Percentiles rank a stretch among this genome's conserved stretches.
phyloP scores from a whole-genome alignment of 352 stramenopile genomes.

The Phytophthora hybrid region DNA sequence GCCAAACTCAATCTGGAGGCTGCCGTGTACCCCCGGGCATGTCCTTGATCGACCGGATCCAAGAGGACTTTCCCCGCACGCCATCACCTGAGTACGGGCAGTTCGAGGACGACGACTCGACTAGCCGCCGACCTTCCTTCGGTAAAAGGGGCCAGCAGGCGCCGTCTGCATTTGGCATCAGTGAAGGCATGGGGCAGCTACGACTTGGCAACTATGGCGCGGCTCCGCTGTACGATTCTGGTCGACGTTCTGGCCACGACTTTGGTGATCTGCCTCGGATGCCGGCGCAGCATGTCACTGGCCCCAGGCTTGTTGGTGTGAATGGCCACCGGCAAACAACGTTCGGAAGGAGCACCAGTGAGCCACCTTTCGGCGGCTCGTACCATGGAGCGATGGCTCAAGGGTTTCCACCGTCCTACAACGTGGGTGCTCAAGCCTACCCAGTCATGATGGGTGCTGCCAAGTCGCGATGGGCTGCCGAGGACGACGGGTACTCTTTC shows the following conservation, averaged over 20 bases:
- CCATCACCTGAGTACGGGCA: constrained; percentile 70
- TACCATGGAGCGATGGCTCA: constrained; percentile 39
- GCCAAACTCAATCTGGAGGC: constrained; percentile 27
- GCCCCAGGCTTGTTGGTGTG: constrained; percentile 19
- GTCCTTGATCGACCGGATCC: constrained; percentile 77
- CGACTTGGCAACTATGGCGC: constrained; percentile 40
- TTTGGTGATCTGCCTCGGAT: constrained; percentile 29
- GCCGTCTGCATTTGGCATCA: constrained; percentile 33
- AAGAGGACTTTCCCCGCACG: constrained; percentile 83
- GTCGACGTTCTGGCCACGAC: constrained; percentile 16
- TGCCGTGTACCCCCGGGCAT: constrained; percentile 47
- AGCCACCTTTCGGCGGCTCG: constrained; percentile 36
- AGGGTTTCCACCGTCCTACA: constrained; percentile 36
- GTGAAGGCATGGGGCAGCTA: constrained; percentile 42
- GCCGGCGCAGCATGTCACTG: constrained; percentile 15
- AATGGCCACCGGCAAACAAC: constrained; percentile 24
- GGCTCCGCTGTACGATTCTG: constrained; percentile 24
- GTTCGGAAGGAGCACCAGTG: constrained; percentile 40
- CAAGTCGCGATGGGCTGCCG: constrained; percentile 35
- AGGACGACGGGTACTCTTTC: constrained; percentile 36
- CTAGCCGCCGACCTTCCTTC: constrained; percentile 29
- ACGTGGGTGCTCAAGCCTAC: constrained; percentile 27
- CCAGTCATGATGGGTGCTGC: constrained; percentile 30
- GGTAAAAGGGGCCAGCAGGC: constrained; percentile 22
- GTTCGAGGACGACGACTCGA: constrained; percentile 27